phyloP scores from a whole-genome alignment of 2,329 filamentous ascomycete genomes.

The Seiridium cupressi region DNA sequence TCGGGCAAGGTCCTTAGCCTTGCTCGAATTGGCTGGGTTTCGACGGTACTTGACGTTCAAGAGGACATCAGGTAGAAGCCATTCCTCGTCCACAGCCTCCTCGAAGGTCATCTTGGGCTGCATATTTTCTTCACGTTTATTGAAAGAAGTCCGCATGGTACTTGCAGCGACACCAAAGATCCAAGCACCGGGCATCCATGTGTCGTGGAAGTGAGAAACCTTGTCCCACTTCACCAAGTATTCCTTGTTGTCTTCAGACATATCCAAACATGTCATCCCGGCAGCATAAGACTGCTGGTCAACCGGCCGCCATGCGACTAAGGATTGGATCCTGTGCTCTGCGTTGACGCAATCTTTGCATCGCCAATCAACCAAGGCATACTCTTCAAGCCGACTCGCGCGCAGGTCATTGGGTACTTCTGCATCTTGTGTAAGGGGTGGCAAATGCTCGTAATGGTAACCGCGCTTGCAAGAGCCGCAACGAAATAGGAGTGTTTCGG shows the following conservation, averaged over 20 bases:
- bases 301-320: conserved; percentile 85
- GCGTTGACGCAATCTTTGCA: conserved; percentile 74
- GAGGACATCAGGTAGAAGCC: conserved; percentile 82
- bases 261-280: conserved; percentile 49
- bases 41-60: conserved; percentile 68
- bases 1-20: conserved; percentile 68
- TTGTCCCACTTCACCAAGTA: conserved; percentile 89
- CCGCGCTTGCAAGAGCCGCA: conserved; percentile 74
- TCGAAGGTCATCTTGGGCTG: conserved; percentile 68
- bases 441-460: conserved; percentile 84
- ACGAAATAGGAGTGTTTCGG: conserved; percentile 76
- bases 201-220: conserved; percentile 76
- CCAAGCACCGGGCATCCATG: conserved; percentile 90
- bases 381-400: conserved; percentile 67
- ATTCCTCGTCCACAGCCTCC: conserved; percentile 87
- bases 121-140: conserved; percentile 63
- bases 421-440: conserved; percentile 38
- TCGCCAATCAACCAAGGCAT: conserved; percentile 66
- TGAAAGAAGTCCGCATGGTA: conserved; percentile 72
- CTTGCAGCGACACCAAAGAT: conserved; percentile 67
- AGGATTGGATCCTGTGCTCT: conserved; percentile 65
- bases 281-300: conserved; percentile 54
- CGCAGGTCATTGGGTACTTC: conserved; percentile 48
- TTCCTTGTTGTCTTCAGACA: conserved; percentile 79
- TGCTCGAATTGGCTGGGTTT: conserved; percentile 51